These are phyloP conservation scores for Vaccinium myrtillus DNA, from an alignment of 148 eudicot species.

Conservation along the genomic window DNA sequence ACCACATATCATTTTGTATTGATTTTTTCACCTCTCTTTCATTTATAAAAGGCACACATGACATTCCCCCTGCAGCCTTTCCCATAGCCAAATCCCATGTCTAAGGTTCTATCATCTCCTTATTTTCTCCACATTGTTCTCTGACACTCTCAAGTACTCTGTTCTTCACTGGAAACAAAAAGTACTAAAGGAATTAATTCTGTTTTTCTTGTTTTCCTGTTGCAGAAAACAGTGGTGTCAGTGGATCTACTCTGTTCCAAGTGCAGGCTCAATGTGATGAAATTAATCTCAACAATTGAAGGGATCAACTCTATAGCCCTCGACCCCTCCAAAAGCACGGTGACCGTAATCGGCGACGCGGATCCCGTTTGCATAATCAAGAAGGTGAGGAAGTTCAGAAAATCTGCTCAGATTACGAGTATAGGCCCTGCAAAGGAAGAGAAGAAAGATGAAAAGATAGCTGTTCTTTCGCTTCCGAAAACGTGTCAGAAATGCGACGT, in stretches of 20 bases:
- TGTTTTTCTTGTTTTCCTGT: not conserved
- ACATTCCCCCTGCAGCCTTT: not conserved
- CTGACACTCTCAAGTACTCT: too few relatives aligned
- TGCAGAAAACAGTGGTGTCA: slow-evolving; percentile 42
- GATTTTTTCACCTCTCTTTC: not conserved
- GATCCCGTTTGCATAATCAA: slow-evolving; percentile 34
- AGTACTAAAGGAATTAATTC: not conserved
- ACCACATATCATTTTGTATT: too few relatives aligned
- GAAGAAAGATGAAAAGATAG: slow-evolving; percentile 28
- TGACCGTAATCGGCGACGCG: slow-evolving; percentile 29
- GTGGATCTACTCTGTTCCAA: slow-evolving; percentile 33
- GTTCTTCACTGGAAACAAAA: not conserved
- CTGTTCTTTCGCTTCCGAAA: slow-evolving; percentile 8
- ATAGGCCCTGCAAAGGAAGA: slow-evolving; percentile 34
- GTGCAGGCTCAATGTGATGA: slow-evolving; percentile 38
- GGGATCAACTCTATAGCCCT: slow-evolving; percentile 34
- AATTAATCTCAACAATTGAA: slow-evolving; percentile 27
- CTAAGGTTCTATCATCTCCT: slow-evolving; percentile 18
- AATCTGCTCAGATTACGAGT: slow-evolving; percentile 26
- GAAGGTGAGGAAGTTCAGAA: slow-evolving; percentile 37
- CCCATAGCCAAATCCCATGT: slow-evolving; percentile 14
- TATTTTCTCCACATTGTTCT: not conserved
- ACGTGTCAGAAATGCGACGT: slow-evolving; percentile 30
- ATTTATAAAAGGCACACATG: not conserved
- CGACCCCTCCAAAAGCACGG: slow-evolving; percentile 29